These are phyloP conservation scores for Spatholobus suberectus DNA, from an alignment of 306 rosid species.

Conservation along the genomic window DNA sequence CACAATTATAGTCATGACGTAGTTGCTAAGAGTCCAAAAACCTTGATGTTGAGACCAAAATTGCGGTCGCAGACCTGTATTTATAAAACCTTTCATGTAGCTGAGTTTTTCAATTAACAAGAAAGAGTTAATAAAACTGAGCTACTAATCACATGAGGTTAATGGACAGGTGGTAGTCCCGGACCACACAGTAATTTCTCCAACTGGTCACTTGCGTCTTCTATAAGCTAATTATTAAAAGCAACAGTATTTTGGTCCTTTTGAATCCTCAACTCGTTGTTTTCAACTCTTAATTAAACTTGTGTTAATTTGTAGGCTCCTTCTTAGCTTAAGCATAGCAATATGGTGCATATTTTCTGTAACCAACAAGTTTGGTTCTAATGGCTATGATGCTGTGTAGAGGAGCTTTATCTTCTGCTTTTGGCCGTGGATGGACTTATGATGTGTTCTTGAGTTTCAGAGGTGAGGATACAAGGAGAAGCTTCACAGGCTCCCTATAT, in stretches of 20 bases:
- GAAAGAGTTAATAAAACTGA: no score
- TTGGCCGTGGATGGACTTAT: conserved; percentile 29
- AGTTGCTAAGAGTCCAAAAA: no score
- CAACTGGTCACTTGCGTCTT: background rate
- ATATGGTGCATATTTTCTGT: background rate
- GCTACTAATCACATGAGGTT: no score
- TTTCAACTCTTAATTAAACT: background rate
- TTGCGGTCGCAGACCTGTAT: no score
- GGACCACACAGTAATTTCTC: background rate
- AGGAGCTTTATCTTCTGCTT: background rate
- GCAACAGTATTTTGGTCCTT: background rate
- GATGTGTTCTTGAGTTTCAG: conserved; percentile 59
- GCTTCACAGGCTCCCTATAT: conserved; percentile 48
- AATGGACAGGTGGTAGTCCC: no score
- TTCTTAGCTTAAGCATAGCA: background rate
- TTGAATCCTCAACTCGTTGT: background rate
- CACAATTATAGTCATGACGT: no score
- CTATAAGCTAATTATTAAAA: background rate
- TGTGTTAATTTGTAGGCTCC: background rate
- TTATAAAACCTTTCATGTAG: no score
- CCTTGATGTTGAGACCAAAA: no score
- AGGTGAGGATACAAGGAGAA: conserved; percentile 45
- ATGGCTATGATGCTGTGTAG: background rate
- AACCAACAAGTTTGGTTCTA: background rate
- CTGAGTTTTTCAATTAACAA: no score